Percentiles rank a stretch among this genome's conserved stretches.
Conservation (phyloP, 1,284 basidiomycete genomes). For the Fereydounia khargensis region DNA sequence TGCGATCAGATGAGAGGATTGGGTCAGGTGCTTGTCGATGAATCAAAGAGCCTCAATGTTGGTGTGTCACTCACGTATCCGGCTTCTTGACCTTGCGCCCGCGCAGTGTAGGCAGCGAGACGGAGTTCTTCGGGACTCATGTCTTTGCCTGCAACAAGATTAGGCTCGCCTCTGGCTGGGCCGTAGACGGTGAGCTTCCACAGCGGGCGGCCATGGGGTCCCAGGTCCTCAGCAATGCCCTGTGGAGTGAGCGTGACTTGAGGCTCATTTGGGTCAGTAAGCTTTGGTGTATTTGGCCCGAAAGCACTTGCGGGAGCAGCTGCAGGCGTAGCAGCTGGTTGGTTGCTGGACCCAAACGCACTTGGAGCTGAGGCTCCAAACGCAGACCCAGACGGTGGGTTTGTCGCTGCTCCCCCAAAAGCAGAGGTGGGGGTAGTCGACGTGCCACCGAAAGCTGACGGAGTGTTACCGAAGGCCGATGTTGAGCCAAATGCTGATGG, state of each 20-base stretch:
- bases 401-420: not conserved
- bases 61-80: slow-evolving; percentile 9
- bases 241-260: slow-evolving; percentile 22
- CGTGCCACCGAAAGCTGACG: not conserved
- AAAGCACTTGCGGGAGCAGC: slow-evolving; percentile 1
- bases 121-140: slow-evolving; percentile 77
- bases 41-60: too few relatives aligned
- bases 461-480: not conserved
- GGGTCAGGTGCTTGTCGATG: too few relatives aligned
- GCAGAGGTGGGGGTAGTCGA: not conserved
- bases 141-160: slow-evolving; percentile 70
- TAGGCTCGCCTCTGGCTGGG: slow-evolving; percentile 73
- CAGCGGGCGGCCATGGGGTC: slow-evolving; percentile 61
- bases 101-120: slow-evolving; percentile 32
- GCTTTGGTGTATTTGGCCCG: slow-evolving; percentile 12
- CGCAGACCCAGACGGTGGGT: not conserved
- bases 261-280: slow-evolving; percentile 24
- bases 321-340: not conserved
- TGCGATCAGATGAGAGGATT: not conserved
- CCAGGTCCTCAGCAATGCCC: slow-evolving; percentile 25
- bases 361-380: slow-evolving; percentile 5
- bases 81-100: slow-evolving; percentile 14
- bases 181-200: slow-evolving; percentile 83
- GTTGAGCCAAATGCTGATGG: slow-evolving; percentile 14
- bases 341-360: slow-evolving; percentile 5